Percentiles rank a stretch among this genome's conserved stretches.
Conservation (phyloP, 176 grass and related monocot species). For the barley (Hordeum vulgare) region MorexV3_pseudomolecules_assembly NC_058522.1:330091825-330092324, state of each 20-base stretch:
- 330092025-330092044: slow-evolving; percentile 89
- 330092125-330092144: background rate
- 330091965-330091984: slow-evolving; percentile 55
- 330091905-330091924: slow-evolving; percentile 78
- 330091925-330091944: slow-evolving; percentile 84
- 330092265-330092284: background rate
- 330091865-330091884: slow-evolving; percentile 56
- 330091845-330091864: slow-evolving; percentile 59
- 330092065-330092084: slow-evolving; percentile 18
- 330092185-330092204: background rate
- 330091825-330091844: slow-evolving; percentile 58
- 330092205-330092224: background rate
- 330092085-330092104: background rate
- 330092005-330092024: slow-evolving; percentile 97
- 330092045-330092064: slow-evolving; percentile 69
- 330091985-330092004: slow-evolving; percentile 88
- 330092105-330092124: background rate
- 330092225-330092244: background rate
- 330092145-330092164: background rate
- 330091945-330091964: slow-evolving; percentile 81
- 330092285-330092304: background rate
- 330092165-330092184: background rate
- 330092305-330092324: background rate
- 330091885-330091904: slow-evolving; percentile 74
- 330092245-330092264: background rate